Percentiles rank a stretch among this genome's conserved stretches.
Evolutionary conservation across 306 rosid genomes (phyloP).

Genomic region (Citrullus mucosospermus): DNA sequence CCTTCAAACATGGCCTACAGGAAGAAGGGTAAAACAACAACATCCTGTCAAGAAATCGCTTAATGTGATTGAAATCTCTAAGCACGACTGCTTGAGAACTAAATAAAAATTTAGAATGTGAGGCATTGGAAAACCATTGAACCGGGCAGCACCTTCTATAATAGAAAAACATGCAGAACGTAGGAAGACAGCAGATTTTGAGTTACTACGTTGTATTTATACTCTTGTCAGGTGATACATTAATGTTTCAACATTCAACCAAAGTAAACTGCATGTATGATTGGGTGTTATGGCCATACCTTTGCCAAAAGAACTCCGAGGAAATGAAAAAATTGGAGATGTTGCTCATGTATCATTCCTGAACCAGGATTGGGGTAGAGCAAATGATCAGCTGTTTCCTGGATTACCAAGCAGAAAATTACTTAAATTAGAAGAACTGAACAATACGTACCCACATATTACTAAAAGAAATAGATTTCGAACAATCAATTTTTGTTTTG

Average conservation of each 20-base stretch:
- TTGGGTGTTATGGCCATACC: slow-evolving; percentile 26
- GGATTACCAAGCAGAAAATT: slow-evolving; percentile 19
- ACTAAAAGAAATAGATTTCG: not conserved
- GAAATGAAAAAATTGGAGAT: slow-evolving; percentile 93
- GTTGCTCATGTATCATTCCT: slow-evolving; percentile 96
- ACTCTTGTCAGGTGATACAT: not conserved
- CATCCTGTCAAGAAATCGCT: not conserved
- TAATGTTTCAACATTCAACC: not conserved
- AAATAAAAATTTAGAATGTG: not conserved
- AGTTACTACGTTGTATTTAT: not conserved
- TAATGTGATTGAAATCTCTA: not conserved
- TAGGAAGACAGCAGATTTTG: not conserved
- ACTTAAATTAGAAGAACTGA: slow-evolving; percentile 1
- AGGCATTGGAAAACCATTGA: not conserved
- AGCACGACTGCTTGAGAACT: not conserved
- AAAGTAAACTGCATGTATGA: not conserved
- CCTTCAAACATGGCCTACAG: slow-evolving; percentile 98
- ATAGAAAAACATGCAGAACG: not conserved
- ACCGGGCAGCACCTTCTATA: not conserved
- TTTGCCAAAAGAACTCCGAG: slow-evolving; percentile 93
- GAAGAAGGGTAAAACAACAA: slow-evolving; percentile 1
- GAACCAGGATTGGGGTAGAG: slow-evolving; percentile 99
- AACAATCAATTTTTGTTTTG: not conserved
- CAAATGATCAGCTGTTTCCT: slow-evolving; percentile 92
- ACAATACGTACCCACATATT: not conserved